A percentile compares a stretch with the other conserved stretches of the same genome.
phyloP scores from a whole-genome alignment of 1,284 basidiomycete species.

The Sporisorium graminicola region DNA sequence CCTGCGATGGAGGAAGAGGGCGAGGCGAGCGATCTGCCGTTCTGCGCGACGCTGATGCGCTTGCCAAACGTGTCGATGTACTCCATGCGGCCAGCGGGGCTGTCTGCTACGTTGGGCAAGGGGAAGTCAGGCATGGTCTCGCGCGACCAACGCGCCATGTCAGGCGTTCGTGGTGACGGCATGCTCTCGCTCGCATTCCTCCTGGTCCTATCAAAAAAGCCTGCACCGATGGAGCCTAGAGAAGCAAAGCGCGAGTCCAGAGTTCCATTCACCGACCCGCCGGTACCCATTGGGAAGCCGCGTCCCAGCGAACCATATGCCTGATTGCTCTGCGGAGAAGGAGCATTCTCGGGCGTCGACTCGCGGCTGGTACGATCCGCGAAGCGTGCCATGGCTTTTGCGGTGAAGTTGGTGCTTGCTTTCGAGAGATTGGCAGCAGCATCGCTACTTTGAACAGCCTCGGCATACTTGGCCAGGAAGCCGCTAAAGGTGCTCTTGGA shows the following conservation, averaged over 20 bases:
- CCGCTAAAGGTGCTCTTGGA: constrained; percentile 38
- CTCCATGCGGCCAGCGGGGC: constrained; percentile 54
- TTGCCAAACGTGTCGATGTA: constrained; percentile 45
- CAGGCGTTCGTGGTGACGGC: constrained; percentile 28
- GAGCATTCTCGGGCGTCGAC: constrained; percentile 32
- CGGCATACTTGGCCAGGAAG: constrained; percentile 56
- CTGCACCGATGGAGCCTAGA: constrained; percentile 39
- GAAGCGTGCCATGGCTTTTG: constrained; percentile 61
- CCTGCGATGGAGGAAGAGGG: constrained; percentile 31
- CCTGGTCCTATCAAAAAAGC: constrained; percentile 36
- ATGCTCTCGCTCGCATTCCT: constrained; percentile 31
- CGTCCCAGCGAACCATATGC: constrained; percentile 19
- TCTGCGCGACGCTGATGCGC: constrained; percentile 34
- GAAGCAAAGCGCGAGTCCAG: constrained; percentile 30
- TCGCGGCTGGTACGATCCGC: constrained; percentile 46
- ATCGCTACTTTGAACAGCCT: constrained; percentile 65
- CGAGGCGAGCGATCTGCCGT: constrained; percentile 14
- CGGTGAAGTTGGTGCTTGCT: constrained; percentile 64
- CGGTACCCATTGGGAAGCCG: constrained; percentile 11
- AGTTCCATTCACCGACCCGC: background rate
- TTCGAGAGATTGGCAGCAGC: constrained; percentile 66
- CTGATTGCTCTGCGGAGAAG: constrained; percentile 8
- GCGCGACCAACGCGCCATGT: constrained; percentile 56
- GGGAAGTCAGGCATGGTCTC: constrained; percentile 62
- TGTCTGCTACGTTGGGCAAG: constrained; percentile 57